Conservation (phyloP, 441 rosid genomes). For the Arabidopsis lyrata region DNA sequence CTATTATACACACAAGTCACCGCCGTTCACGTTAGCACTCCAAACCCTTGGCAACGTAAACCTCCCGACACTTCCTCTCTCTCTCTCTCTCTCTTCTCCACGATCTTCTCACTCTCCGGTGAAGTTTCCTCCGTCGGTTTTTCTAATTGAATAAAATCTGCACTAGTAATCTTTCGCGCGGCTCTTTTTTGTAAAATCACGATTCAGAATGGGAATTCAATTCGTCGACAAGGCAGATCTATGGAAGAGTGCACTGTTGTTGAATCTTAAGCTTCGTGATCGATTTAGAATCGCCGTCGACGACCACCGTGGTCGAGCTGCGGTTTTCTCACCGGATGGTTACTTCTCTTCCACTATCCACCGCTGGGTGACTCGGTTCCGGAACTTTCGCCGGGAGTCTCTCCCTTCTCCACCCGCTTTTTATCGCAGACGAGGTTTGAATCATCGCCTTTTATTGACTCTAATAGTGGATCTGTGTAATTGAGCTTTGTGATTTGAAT, state of each 20-base stretch:
- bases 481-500: background rate
- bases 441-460: background rate
- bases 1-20: constrained; percentile 32
- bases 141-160: constrained; percentile 8
- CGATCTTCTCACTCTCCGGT: constrained; percentile 10
- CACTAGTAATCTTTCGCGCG: background rate
- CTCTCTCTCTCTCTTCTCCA: background rate
- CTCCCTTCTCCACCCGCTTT: constrained; percentile 76
- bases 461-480: background rate
- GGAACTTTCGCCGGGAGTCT: constrained; percentile 75
- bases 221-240: constrained; percentile 73
- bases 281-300: constrained; percentile 89
- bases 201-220: constrained; percentile 57
- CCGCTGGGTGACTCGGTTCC: constrained; percentile 66
- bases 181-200: background rate
- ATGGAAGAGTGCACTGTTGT: constrained; percentile 71
- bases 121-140: background rate
- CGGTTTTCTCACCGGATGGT: constrained; percentile 55
- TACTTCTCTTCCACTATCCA: constrained; percentile 67
- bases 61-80: background rate
- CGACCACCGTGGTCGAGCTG: constrained; percentile 59
- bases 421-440: constrained; percentile 72
- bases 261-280: constrained; percentile 75
- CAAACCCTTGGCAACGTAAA: constrained; percentile 39
- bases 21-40: constrained; percentile 37